These are phyloP conservation scores for Austroboletus novae-zelandiae DNA, from an alignment of 1,284 basidiomycete genomes.

Conservation along the genomic window DNA sequence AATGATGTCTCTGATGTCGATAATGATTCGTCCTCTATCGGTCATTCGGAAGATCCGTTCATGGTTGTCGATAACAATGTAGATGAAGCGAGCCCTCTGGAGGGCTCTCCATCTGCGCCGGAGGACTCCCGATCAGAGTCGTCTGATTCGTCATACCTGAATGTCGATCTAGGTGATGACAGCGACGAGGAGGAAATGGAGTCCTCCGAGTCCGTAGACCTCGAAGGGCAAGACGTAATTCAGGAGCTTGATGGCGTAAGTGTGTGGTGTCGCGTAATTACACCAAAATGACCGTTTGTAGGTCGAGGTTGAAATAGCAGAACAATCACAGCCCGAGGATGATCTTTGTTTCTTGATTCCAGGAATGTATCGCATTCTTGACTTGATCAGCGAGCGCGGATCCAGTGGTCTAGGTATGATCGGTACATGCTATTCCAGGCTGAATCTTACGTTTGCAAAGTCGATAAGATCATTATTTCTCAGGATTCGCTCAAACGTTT, in stretches of 20 bases:
- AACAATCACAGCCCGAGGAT: constrained; percentile 8
- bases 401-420: constrained; percentile 49
- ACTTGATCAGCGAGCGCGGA: constrained; percentile 51
- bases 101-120: background rate
- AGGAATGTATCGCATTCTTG: constrained; percentile 53
- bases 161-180: constrained; percentile 15
- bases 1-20: constrained; percentile 10
- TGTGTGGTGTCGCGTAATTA: background rate
- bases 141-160: constrained; percentile 22
- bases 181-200: constrained; percentile 19
- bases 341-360: constrained; percentile 34
- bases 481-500: constrained; percentile 45
- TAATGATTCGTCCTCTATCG: constrained; percentile 5
- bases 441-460: constrained; percentile 28
- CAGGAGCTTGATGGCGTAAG: constrained; percentile 20
- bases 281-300: constrained; percentile 3
- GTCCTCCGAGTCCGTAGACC: constrained; percentile 12
- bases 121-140: constrained; percentile 18
- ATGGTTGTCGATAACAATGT: constrained; percentile 4
- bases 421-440: background rate
- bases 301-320: constrained; percentile 14
- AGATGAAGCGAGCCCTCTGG: constrained; percentile 2
- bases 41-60: constrained; percentile 13
- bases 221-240: constrained; percentile 8
- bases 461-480: constrained; percentile 59